Base-by-base conservation (phyloP, 768 basidiomycete species). In the Macrolepiota albuminosa region DNA sequence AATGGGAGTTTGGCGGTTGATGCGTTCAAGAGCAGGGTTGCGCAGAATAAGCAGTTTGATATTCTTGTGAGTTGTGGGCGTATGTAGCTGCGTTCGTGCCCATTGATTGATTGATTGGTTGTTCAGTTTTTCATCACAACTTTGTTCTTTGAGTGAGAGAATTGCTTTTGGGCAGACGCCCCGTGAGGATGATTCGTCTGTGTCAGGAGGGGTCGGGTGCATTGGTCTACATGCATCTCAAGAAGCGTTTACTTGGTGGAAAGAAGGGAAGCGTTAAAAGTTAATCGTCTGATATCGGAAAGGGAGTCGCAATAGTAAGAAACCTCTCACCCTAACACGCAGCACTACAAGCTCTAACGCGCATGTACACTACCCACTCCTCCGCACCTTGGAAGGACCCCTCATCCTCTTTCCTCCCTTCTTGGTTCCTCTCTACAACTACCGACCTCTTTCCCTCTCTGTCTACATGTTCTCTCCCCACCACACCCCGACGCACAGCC, bases 1-100 rank as follows among this genome's bases (percentile, higher is more conserved):
- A 98, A 99, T 69, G 96, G 96, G 8, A 89, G 88, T 63, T 77
- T 97, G 59, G 96, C 96, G 0, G 86, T 98, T 39, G 95, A 98
- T 21, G 21, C 21, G 21, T 21, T 21, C 21, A 21, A 21, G 21
- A 21, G 21, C 21, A 21, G 21, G 21, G 21, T 21, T 21, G 21
- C 21, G 21, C 21, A 21, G 21, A 21, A 21, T 21, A 21, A 21
- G 21, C 21, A 21, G 21, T 21, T 21, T 21, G 21, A 21, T 21
- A 21, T 21, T 21, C 21, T 21, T 21, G 21, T 21, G 21, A 21
- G 21, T 21, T 21, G 21, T 21, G 21, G 21, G 21, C 21, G 21
- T 21, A 21, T 21, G 21, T 21, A 21, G 21, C 21, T 21, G 21
- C 21, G 21, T 21, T 21, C 21, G 21, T 21, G 21, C 21, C 21